Conservation (phyloP, 2,329 filamentous ascomycete species). For the Fusarium euwallaceae region DNA sequence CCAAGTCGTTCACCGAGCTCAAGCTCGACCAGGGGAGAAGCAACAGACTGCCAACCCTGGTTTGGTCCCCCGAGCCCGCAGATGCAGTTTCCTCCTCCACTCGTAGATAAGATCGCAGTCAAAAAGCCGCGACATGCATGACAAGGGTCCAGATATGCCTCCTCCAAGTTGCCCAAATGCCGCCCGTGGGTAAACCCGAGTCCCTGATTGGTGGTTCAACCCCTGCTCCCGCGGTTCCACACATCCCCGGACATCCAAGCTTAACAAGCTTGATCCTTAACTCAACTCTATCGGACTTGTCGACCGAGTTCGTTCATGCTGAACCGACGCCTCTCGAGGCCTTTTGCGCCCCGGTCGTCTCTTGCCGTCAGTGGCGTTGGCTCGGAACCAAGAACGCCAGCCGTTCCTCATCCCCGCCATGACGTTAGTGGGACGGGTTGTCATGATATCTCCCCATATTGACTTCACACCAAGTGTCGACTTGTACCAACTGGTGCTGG, state of each 20-base stretch:
- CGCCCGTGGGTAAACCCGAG: conserved; percentile 39
- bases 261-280: conserved; percentile 43
- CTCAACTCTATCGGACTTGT: conserved; percentile 34
- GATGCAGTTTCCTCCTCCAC: neutral
- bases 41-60: conserved; percentile 11
- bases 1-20: conserved; percentile 43
- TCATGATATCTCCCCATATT: conserved; percentile 1
- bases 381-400: neutral
- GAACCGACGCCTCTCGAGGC: conserved; percentile 13
- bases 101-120: conserved; percentile 35
- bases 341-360: neutral
- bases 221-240: conserved; percentile 36
- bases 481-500: neutral
- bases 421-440: conserved; percentile 1
- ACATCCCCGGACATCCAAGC: conserved; percentile 25
- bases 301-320: conserved; percentile 30
- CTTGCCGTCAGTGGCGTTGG: conserved; percentile 18
- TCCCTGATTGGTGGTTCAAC: conserved; percentile 31
- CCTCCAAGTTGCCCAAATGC: conserved; percentile 22
- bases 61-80: conserved; percentile 22
- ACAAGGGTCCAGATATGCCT: conserved; percentile 22
- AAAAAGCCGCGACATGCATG: conserved; percentile 1
- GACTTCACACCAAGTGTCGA: neutral
- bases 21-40: conserved; percentile 15
- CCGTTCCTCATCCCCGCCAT: neutral